Base-by-base conservation (phyloP, 83 land plant genomes). In the Thuja plicata region DNA sequence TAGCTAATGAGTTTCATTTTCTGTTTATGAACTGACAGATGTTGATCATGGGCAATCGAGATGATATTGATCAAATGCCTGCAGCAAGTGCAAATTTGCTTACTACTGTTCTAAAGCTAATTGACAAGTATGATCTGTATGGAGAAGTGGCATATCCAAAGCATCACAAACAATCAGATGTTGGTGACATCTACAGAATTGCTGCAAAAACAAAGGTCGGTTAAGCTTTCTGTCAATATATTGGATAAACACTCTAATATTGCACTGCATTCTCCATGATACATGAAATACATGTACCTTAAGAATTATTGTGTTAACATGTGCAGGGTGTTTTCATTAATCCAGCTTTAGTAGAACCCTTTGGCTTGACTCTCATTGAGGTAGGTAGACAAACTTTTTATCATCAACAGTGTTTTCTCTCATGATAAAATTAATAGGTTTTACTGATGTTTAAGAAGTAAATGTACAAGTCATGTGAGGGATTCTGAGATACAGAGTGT, bases 101-200 rank as follows among this genome's bases (percentile, higher is more conserved):
- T 12, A 94, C 94, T 11, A 92, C 96, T 9, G 95, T 94, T 38
- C 91, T 97, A 55, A 97, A 96, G 92, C 88, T 97, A 83, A 94
- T 97, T 81, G 98, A 97, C 89, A 96, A 92, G 88, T 96, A 97
- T 84, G 94, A 97, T 87, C 92, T 97, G 34, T 96, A 97, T 90
- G 99, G 98, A 76, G 97, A 95, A 89, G 98, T 97, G 40, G 98
- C 99, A 9, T 96, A 95, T 89, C 99, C 98, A 40, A 97, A 97
- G 91, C 97, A 97, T 88, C 99, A 98, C 90, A 98, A 96, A 89
- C 99, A 98, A 88, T 91, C 92, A 13, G 98, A 98, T 43, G 99
- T 97, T 50, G 98, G 96, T 86, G 95, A 96, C 7, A 97, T 97
- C 19, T 97, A 97, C 76, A 94, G 96, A 19, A 88, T 96, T 78